phyloP scores from a whole-genome alignment of 352 stramenopile genomes.

The Globisporangium acanthophoron region DNA sequence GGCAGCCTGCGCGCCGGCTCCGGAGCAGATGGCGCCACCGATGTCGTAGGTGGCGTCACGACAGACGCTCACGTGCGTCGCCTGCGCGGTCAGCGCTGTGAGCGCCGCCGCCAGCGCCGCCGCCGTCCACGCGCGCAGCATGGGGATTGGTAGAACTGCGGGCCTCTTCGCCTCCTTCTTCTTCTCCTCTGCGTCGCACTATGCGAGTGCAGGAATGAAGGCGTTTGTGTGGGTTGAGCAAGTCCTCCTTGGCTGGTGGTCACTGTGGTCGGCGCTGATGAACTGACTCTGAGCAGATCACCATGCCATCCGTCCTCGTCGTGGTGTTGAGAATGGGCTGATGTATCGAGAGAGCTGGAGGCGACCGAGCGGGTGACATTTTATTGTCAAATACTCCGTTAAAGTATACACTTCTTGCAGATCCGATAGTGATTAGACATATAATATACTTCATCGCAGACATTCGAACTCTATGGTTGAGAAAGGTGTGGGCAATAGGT shows the following conservation, averaged over 20 bases:
- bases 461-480: neutral
- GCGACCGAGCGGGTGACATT: too few species aligned
- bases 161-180: neutral
- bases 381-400: too few species aligned
- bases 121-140: neutral
- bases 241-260: neutral
- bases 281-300: neutral
- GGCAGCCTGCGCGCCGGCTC: neutral
- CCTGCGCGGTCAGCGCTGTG: slow-evolving; percentile 7
- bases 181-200: neutral
- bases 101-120: neutral
- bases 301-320: neutral
- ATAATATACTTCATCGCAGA: neutral
- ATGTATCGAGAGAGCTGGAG: neutral
- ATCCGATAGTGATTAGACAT: too few species aligned
- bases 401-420: too few species aligned
- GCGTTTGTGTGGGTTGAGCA: neutral
- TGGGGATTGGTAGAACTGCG: neutral
- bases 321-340: neutral
- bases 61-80: slow-evolving; percentile 38
- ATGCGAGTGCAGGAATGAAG: neutral
- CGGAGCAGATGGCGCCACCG: slow-evolving; percentile 44
- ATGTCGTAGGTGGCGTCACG: slow-evolving; percentile 55
- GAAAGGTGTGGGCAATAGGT: neutral
- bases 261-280: neutral